Conservation (phyloP, 1,284 basidiomycete species). For the Somion occarium region DNA sequence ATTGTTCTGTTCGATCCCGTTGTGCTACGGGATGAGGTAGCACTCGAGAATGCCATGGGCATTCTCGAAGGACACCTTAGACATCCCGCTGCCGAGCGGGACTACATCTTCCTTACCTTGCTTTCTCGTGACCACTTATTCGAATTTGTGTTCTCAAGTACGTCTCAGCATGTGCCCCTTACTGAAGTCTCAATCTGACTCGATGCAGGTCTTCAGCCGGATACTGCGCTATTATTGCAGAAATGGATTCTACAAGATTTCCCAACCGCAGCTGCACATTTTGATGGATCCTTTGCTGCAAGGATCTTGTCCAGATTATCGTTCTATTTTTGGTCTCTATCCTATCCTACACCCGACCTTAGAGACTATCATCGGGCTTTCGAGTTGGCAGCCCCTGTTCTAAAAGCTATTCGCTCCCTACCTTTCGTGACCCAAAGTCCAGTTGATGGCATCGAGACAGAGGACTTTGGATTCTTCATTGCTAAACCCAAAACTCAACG, state of each 20-base stretch:
- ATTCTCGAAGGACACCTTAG: constrained; percentile 11
- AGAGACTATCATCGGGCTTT: constrained; percentile 10
- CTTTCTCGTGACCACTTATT: constrained; percentile 6
- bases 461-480: constrained; percentile 1
- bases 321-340: constrained; percentile 12
- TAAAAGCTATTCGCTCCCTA: constrained; percentile 4
- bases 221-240: neutral
- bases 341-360: constrained; percentile 6
- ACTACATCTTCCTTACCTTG: constrained; percentile 4
- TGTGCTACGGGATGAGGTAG: constrained; percentile 10
- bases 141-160: constrained; percentile 14
- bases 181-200: neutral
- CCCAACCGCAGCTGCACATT: constrained; percentile 6
- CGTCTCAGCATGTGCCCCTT: neutral
- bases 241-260: constrained; percentile 5
- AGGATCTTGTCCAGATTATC: constrained; percentile 7
- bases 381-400: constrained; percentile 5
- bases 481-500: constrained; percentile 10
- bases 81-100: neutral
- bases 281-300: constrained; percentile 6
- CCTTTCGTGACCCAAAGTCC: neutral
- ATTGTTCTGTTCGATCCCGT: constrained; percentile 6
- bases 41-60: constrained; percentile 12
- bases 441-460: neutral
- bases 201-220: constrained; percentile 7